Evolutionary conservation across 2,329 filamentous ascomycete genomes (phyloP).

Genomic region (Botryotinia calthae): DNA sequence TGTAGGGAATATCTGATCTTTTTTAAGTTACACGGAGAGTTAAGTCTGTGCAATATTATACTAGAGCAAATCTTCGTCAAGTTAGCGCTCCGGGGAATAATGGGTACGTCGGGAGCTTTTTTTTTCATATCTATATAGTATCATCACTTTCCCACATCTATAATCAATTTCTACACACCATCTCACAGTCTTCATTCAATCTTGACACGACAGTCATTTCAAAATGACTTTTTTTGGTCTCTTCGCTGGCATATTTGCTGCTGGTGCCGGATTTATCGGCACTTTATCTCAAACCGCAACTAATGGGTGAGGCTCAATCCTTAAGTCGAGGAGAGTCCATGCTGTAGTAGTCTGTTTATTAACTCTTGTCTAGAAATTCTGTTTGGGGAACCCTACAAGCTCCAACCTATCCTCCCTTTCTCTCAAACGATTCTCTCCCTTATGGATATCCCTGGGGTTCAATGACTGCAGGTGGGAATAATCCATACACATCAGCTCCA

Average conservation of each 20-base stretch:
- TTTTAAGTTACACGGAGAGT: neutral
- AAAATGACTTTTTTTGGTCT: neutral
- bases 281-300: neutral
- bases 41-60: slow-evolving; percentile 3
- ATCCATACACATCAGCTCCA: slow-evolving; percentile 41
- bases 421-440: slow-evolving; percentile 50
- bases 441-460: slow-evolving; percentile 53
- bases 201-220: neutral
- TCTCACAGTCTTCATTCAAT: neutral
- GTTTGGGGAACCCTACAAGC: slow-evolving; percentile 38
- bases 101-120: neutral
- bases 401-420: slow-evolving; percentile 42
- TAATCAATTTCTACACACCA: neutral
- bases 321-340: neutral
- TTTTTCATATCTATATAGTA: slow-evolving; percentile 6
- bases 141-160: neutral
- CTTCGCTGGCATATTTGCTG: neutral
- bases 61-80: neutral
- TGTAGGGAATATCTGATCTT: neutral
- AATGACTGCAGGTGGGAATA: slow-evolving; percentile 41
- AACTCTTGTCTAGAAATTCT: slow-evolving; percentile 16
- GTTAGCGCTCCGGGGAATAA: neutral
- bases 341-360: neutral
- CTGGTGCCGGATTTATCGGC: neutral
- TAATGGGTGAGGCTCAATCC: neutral